Percentiles rank a stretch among this genome's conserved stretches.
Evolutionary conservation across 345 rosid species (phyloP).

Genomic region (Leavenworthia alabamica): DNA sequence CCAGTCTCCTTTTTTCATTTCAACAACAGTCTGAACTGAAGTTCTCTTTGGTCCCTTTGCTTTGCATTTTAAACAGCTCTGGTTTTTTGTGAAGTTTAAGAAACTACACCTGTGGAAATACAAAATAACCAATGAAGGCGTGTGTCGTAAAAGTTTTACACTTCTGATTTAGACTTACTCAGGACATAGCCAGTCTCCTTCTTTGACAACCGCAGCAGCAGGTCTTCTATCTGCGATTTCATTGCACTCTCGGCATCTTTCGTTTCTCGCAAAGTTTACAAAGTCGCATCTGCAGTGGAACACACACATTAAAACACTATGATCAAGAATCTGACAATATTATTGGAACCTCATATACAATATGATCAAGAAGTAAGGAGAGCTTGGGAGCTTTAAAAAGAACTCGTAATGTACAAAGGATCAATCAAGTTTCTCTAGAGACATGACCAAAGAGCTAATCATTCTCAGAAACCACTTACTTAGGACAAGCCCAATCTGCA

Average conservation of each 20-base stretch:
- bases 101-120: slow-evolving; percentile 47
- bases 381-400: neutral
- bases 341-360: neutral
- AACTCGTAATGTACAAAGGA: neutral
- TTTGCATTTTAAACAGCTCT: slow-evolving; percentile 55
- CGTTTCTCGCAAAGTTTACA: slow-evolving; percentile 63
- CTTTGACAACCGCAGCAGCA: slow-evolving; percentile 44
- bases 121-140: slow-evolving; percentile 10
- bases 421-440: neutral
- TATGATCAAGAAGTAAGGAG: neutral
- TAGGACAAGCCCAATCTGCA: slow-evolving; percentile 77
- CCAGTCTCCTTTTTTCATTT: slow-evolving; percentile 88
- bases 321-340: neutral
- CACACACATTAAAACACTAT: neutral
- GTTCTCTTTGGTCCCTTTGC: slow-evolving; percentile 50
- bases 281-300: slow-evolving; percentile 53
- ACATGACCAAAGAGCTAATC: neutral
- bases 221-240: slow-evolving; percentile 43
- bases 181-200: slow-evolving; percentile 76
- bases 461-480: slow-evolving; percentile 44
- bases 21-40: slow-evolving; percentile 31
- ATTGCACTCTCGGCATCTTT: slow-evolving; percentile 55
- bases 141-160: neutral
- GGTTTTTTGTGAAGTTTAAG: slow-evolving; percentile 61
- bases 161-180: slow-evolving; percentile 40